phyloP scores from a whole-genome alignment of 2,329 filamentous ascomycete species.

The Colletotrichum higginsianum region DNA sequence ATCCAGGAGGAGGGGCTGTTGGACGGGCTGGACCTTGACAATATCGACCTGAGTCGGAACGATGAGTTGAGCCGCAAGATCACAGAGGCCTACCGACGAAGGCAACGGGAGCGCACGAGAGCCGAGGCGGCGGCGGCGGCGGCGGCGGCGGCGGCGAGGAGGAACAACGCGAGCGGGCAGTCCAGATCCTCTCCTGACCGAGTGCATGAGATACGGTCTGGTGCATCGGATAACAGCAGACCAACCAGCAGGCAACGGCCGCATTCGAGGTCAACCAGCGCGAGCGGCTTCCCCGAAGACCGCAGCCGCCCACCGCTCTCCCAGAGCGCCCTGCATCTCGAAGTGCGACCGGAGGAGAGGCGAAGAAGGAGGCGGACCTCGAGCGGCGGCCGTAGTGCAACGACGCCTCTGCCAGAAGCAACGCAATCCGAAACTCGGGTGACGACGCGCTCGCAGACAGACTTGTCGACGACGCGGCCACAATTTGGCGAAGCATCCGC shows the following conservation, averaged over 20 bases:
- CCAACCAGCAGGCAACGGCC: conserved; percentile 50
- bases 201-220: conserved; percentile 34
- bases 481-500: conserved; percentile 55
- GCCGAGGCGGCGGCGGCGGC: conserved; percentile 9
- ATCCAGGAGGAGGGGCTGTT: conserved; percentile 90
- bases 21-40: conserved; percentile 90
- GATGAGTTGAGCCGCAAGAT: conserved; percentile 93
- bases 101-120: conserved; percentile 71
- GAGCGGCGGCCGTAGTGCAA: conserved; percentile 70
- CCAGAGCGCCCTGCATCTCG: conserved; percentile 63
- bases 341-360: conserved; percentile 63
- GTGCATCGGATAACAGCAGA: conserved; percentile 47
- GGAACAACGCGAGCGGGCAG: conserved; percentile 58
- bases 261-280: conserved; percentile 63
- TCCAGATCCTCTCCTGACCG: conserved; percentile 52
- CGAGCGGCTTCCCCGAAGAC: conserved; percentile 60
- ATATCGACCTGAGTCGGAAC: conserved; percentile 86
- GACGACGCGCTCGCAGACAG: conserved; percentile 75
- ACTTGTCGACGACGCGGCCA: conserved; percentile 65
- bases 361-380: conserved; percentile 65
- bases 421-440: conserved; percentile 61
- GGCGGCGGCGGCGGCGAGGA: conserved; percentile 48
- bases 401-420: conserved; percentile 59
- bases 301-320: conserved; percentile 67
- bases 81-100: conserved; percentile 86